Evolutionary conservation across 345 rosid genomes (phyloP).

Genomic region (Isatis tinctoria): DNA sequence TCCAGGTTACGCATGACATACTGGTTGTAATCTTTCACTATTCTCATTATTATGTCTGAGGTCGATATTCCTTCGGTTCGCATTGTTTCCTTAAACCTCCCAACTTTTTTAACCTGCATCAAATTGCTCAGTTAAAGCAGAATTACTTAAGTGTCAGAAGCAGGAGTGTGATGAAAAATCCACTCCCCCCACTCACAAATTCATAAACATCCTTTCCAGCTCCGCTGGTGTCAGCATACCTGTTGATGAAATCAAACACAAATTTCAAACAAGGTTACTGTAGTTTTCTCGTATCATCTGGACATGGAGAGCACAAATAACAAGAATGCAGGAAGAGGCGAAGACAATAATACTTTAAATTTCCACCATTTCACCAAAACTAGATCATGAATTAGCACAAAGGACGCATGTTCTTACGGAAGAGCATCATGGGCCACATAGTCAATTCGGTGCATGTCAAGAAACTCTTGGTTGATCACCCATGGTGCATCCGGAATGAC

Average conservation of each 20-base stretch:
- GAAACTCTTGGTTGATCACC: slow-evolving; percentile 83
- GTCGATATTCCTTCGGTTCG: slow-evolving; percentile 95
- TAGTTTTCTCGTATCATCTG: not conserved
- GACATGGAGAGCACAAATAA: not conserved
- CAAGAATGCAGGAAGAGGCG: not conserved
- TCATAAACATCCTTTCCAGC: slow-evolving; percentile 91
- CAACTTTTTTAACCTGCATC: slow-evolving; percentile 71
- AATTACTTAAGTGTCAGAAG: not conserved
- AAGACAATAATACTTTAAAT: not conserved
- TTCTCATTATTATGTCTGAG: slow-evolving; percentile 90
- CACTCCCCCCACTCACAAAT: slow-evolving; percentile 65
- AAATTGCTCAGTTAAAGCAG: slow-evolving; percentile 18
- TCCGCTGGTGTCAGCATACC: slow-evolving; percentile 92
- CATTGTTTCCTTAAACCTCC: slow-evolving; percentile 87
- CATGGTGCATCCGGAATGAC: slow-evolving; percentile 91
- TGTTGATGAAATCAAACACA: slow-evolving; percentile 21
- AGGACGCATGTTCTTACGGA: slow-evolving; percentile 52
- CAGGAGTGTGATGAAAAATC: not conserved
- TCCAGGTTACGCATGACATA: slow-evolving; percentile 91
- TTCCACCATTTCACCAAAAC: not conserved
- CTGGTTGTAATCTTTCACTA: slow-evolving; percentile 88
- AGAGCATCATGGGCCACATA: slow-evolving; percentile 90
- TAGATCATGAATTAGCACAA: not conserved
- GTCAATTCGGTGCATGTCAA: slow-evolving; percentile 70
- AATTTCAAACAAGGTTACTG: slow-evolving; percentile 7